Conservation (phyloP, 495 filamentous ascomycete genomes). For the Lasiosphaeria hispida region DNA sequence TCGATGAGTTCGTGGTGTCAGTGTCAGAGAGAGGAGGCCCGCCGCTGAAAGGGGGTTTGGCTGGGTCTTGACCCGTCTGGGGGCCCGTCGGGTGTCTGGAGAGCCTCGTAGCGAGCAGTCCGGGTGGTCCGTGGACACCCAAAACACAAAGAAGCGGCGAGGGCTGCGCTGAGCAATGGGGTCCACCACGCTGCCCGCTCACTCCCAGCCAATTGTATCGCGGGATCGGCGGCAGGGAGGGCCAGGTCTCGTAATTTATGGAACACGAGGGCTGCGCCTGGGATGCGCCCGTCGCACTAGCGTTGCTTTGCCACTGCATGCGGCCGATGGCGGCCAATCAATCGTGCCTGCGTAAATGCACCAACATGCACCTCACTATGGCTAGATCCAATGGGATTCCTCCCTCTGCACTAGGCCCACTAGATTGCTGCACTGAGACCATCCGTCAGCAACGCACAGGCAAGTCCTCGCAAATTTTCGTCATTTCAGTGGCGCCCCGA, state of each 20-base stretch:
- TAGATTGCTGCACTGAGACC: too few relatives aligned
- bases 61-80: slow-evolving; percentile 10
- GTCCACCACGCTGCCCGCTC: background rate
- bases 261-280: slow-evolving; percentile 25
- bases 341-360: background rate
- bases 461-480: slow-evolving; percentile 2
- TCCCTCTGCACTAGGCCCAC: background rate
- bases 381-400: slow-evolving; percentile 1
- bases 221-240: slow-evolving; percentile 2
- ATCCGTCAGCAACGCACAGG: slow-evolving; percentile 12
- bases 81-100: slow-evolving; percentile 20
- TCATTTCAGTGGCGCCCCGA: background rate
- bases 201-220: slow-evolving; percentile 1
- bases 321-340: slow-evolving; percentile 6
- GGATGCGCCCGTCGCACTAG: slow-evolving; percentile 9
- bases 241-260: slow-evolving; percentile 6
- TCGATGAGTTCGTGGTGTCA: background rate
- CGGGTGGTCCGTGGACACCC: slow-evolving; percentile 21
- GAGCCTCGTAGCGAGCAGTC: slow-evolving; percentile 8
- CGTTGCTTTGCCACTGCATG: slow-evolving; percentile 22
- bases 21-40: slow-evolving; percentile 11
- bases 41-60: slow-evolving; percentile 16
- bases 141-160: slow-evolving; percentile 5
- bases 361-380: background rate
- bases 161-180: background rate